These are phyloP conservation scores for Suillus bovinus DNA, from an alignment of 768 basidiomycete genomes.

Conservation along the genomic window DNA sequence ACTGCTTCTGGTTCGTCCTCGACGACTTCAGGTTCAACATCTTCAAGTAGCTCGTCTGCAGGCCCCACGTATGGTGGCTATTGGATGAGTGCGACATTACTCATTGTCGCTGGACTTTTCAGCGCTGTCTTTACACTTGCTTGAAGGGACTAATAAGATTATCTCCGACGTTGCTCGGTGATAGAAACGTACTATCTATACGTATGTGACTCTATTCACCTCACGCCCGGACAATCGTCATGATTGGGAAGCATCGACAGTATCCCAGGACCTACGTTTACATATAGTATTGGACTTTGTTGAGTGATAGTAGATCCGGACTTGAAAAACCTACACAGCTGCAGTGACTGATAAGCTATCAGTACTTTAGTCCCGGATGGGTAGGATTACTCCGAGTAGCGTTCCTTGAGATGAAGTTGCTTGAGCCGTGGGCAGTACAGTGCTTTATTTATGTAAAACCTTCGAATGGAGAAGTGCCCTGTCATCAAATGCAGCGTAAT, in stretches of 20 bases:
- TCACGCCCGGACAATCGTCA: not conserved
- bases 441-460: not conserved
- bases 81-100: slow-evolving; percentile 13
- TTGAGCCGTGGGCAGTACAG: not conserved
- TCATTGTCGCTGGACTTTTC: slow-evolving; percentile 13
- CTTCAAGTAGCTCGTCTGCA: slow-evolving; percentile 14
- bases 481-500: not conserved
- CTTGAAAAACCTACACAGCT: not conserved
- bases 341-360: not conserved
- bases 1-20: slow-evolving; percentile 16
- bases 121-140: not conserved
- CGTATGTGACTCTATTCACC: not conserved
- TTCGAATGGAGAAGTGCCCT: not conserved
- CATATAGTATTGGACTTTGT: not conserved
- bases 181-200: not conserved
- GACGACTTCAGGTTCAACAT: slow-evolving; percentile 6
- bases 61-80: slow-evolving; percentile 1
- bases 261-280: not conserved
- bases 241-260: not conserved
- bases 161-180: not conserved
- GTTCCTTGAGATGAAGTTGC: not conserved
- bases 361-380: not conserved
- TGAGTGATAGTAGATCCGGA: not conserved
- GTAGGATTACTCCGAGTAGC: not conserved
- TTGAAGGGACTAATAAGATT: not conserved